Base-by-base conservation (phyloP, 1,284 basidiomycete genomes). In the Melampsora americana region DNA sequence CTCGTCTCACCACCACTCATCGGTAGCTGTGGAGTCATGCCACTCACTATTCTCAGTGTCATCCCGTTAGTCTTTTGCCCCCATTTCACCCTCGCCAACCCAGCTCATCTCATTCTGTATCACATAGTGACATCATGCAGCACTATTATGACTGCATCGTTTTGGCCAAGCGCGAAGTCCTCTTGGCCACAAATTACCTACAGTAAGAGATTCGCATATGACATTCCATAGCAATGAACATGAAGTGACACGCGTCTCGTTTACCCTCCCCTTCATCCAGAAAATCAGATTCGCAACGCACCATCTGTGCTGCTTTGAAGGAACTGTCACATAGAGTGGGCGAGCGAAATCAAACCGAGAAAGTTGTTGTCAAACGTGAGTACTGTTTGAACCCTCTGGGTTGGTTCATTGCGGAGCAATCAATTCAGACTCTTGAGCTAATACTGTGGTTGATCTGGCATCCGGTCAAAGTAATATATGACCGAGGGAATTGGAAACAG, bases 401-500 rank as follows among this genome's bases (percentile, higher is more conserved):
- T 14, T 65, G 11, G n/a, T n/a, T n/a, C n/a, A n/a, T n/a, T n/a
- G n/a, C n/a, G n/a, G n/a, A n/a, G n/a, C n/a, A n/a, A n/a, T 42
- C 32, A 14, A 14, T 48, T 2, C n/a, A 11, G 11, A 11, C n/a
- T 48, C n/a, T 48, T 48, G 14, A n/a, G 46, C n/a, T 48, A n/a
- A 48, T 14, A 12, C 14, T 48, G 14, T 48, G n/a, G 46, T n/a
- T 48, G 46, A 48, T 12, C 2, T 48, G 14, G 46, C 14, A 48
- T 46, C 61, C 67, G n/a, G 84, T 85, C 79, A 85, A 86, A 80
- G 81, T 90, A 80, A 87, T 90, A 80, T 90, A 90, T 82, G 89
- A 90, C 80, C 86, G 89, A 78, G 89, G 89, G 0, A 87, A 86
- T 64, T 83, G 86, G 78, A 86, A 86, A 80, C 88, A 88, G 82